Evolutionary conservation across 768 basidiomycete genomes (phyloP).

Genomic region (Clavaria fumosa): DNA sequence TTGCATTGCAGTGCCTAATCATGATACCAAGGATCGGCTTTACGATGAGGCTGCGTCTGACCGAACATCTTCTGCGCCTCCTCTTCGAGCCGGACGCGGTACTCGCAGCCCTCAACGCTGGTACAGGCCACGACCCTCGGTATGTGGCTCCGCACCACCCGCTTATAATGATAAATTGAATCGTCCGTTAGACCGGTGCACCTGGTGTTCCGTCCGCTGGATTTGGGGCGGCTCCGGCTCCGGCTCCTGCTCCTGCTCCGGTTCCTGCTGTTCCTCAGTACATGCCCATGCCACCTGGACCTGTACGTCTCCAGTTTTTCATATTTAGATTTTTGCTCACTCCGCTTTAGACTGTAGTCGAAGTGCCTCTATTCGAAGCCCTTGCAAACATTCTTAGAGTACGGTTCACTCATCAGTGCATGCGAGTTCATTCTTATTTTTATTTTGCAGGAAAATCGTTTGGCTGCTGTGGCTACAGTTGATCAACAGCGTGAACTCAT

Average conservation of each 20-base stretch:
- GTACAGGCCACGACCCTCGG: no score
- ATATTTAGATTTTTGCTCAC: conserved; percentile 1
- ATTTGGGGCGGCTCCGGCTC: no score
- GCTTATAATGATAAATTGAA: no score
- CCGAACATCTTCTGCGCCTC: no score
- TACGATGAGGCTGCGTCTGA: no score
- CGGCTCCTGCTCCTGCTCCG: conserved; percentile 13
- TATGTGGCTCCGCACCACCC: no score
- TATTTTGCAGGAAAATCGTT: conserved; percentile 48
- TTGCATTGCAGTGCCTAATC: no score
- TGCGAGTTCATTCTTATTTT: not conserved
- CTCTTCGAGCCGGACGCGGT: no score
- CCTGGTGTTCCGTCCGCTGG: no score
- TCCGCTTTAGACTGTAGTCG: conserved; percentile 35
- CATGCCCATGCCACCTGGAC: conserved; percentile 33
- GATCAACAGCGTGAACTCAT: conserved; percentile 70
- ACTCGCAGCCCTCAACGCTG: no score
- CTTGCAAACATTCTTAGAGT: conserved; percentile 57
- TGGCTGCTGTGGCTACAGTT: conserved; percentile 57
- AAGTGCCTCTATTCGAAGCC: conserved; percentile 52
- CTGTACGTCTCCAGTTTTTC: conserved; percentile 25
- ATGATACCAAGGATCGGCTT: no score
- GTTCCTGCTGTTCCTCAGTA: conserved; percentile 13
- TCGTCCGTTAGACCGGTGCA: no score
- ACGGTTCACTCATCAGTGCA: conserved; percentile 11